These are phyloP conservation scores for Claviceps paspali DNA, from an alignment of 2,329 filamentous ascomycete genomes.

Conservation along the genomic window DNA sequence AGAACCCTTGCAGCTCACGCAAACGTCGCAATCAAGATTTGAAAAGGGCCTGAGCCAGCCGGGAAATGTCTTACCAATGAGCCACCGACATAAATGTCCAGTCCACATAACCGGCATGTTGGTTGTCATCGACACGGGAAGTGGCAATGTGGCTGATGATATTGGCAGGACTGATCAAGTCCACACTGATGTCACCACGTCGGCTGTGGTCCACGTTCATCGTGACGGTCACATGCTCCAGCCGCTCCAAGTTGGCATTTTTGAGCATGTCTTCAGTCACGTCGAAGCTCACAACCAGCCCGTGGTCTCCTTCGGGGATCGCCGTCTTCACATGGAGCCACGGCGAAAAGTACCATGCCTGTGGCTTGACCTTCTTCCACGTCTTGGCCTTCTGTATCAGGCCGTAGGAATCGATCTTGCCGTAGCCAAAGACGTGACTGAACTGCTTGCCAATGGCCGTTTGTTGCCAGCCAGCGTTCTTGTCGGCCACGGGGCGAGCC, in stretches of 20 bases:
- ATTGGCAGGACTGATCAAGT: conserved; percentile 71
- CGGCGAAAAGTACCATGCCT: conserved; percentile 86
- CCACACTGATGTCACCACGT: conserved; percentile 83
- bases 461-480: conserved; percentile 58
- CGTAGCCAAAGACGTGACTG: conserved; percentile 91
- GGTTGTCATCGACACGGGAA: conserved; percentile 53
- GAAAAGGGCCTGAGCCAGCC: too few species aligned
- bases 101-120: conserved; percentile 60
- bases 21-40: too few species aligned
- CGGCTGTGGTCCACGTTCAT: conserved; percentile 89
- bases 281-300: conserved; percentile 65
- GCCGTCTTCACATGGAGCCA: conserved; percentile 80
- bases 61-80: conserved; percentile 54
- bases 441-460: conserved; percentile 72
- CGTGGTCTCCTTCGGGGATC: conserved; percentile 73
- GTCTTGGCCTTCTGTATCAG: conserved; percentile 75
- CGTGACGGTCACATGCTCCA: conserved; percentile 93
- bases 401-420: conserved; percentile 79
- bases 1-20: too few species aligned
- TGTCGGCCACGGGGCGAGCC: conserved; percentile 63
- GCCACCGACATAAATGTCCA: conserved; percentile 99
- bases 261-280: conserved; percentile 70
- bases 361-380: conserved; percentile 82
- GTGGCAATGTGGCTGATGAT: conserved; percentile 73
- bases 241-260: conserved; percentile 63